Evolutionary conservation across 768 basidiomycete species (phyloP).

Genomic region (Gloeopeniophorella convolvens): DNA sequence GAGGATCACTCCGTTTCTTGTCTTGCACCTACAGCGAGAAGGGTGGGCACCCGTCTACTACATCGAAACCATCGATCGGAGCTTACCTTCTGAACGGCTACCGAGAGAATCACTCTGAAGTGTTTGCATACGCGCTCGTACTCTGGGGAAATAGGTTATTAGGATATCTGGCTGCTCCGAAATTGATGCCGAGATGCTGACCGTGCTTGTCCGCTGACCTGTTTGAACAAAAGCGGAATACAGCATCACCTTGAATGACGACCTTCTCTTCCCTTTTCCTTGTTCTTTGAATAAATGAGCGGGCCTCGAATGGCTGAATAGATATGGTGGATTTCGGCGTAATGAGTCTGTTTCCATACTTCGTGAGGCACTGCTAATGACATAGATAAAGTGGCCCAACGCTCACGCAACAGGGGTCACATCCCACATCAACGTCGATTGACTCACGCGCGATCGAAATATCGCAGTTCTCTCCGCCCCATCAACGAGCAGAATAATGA

Average conservation of each 20-base stretch:
- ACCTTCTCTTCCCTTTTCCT: slow-evolving; percentile 5
- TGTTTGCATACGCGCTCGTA: neutral
- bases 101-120: neutral
- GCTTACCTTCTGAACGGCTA: slow-evolving; percentile 1
- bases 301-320: slow-evolving; percentile 10
- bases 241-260: slow-evolving; percentile 3
- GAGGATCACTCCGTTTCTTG: neutral
- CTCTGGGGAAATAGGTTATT: neutral
- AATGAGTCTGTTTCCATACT: neutral
- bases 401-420: slow-evolving; percentile 1
- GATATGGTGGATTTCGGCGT: slow-evolving; percentile 3
- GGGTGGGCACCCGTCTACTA: neutral
- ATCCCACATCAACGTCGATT: slow-evolving; percentile 4
- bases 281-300: neutral
- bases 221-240: neutral
- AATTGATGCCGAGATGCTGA: neutral
- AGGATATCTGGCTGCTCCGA: neutral
- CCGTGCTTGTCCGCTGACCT: slow-evolving; percentile 9
- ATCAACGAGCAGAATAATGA: slow-evolving; percentile 3
- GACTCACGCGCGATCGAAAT: neutral
- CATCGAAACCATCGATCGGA: neutral
- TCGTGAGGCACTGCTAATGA: neutral
- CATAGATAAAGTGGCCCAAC: neutral
- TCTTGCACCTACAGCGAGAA: slow-evolving; percentile 1
- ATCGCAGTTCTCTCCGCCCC: neutral